Evolutionary conservation across 768 basidiomycete species (phyloP), one percentile per base, ranked within the genome.

Genomic region (Trametes cingulata): DNA sequence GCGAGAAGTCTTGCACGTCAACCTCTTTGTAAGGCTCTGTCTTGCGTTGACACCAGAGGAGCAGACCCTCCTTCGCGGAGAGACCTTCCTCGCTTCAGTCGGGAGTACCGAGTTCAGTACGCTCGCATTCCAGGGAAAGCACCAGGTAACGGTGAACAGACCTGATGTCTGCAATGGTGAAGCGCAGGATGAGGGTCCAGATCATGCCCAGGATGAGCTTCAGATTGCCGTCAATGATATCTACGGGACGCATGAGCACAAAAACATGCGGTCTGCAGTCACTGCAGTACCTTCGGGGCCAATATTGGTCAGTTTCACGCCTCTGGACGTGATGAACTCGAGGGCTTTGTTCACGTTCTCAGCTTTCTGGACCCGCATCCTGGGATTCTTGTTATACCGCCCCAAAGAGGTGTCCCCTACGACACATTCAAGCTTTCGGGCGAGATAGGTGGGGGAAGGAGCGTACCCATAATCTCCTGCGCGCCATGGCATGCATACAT

Each of bases 181-280:
- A 98, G 13, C 96, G 89, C 33, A 98, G 82, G 69, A 99, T 95
- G 37, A 98, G 82, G 0, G 93, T 96, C 97, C 97, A 98, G 65
- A 99, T 98, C 95, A 95, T 93, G 33, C 94, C 95, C n/a, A 98
- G 84, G 52, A 96, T 98, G 56, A 99, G 88, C 75, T 98, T 99
- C 64, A 95, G 74, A 73, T 96, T 97, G n/a, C 95, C 95, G 73
- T 99, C 97, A 57, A 99, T 95, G 71, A 98, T 97, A 73, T 98
- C 96, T 95, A 9, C 12, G 25, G 60, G n/a, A 50, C 53, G 49
- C 17, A 39, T 27, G n/a, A 13, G 45, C 43, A 48, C 25, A 3
- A 3, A 19, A 27, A 0, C 13, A 42, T 3, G n/a, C 35, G 13
- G 36, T 33, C 36, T 24, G 6, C 36, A 27, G 7, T 47, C 20